A percentile compares a stretch with the other conserved stretches of the same genome.
Evolutionary conservation across 495 filamentous ascomycete species (phyloP).

Genomic region (Neurospora sp.): DNA sequence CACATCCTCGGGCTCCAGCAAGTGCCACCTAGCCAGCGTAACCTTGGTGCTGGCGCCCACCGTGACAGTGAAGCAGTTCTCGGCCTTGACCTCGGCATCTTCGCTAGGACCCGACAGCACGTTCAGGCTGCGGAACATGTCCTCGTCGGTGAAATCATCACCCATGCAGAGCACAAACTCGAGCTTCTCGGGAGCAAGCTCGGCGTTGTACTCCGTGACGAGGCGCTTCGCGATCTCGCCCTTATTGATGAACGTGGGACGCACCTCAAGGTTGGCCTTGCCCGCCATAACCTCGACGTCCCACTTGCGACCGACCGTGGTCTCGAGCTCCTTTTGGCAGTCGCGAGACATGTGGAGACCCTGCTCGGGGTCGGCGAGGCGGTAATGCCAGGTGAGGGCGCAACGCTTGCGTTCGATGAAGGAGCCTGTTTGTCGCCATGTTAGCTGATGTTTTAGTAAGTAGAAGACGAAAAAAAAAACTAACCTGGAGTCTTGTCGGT

Average conservation of each 20-base stretch:
- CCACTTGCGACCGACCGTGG: slow-evolving; percentile 62
- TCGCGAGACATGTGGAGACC: slow-evolving; percentile 64
- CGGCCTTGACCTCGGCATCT: slow-evolving; percentile 33
- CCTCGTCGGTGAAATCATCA: slow-evolving; percentile 96
- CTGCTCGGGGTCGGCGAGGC: slow-evolving; percentile 74
- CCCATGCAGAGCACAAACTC: slow-evolving; percentile 84
- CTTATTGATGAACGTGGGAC: slow-evolving; percentile 93
- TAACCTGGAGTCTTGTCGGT: slow-evolving; percentile 71
- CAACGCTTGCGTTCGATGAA: slow-evolving; percentile 89
- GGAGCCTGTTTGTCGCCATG: slow-evolving; percentile 42
- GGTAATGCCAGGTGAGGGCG: slow-evolving; percentile 95
- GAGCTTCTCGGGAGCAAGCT: slow-evolving; percentile 35
- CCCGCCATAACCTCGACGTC: slow-evolving; percentile 92
- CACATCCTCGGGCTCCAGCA: slow-evolving; percentile 79
- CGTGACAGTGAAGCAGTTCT: slow-evolving; percentile 75
- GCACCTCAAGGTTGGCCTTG: slow-evolving; percentile 93
- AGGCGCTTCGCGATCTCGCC: slow-evolving; percentile 80
- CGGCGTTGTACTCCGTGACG: slow-evolving; percentile 51
- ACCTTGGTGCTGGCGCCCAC: slow-evolving; percentile 80
- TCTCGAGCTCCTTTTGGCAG: slow-evolving; percentile 66
- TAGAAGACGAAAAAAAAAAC: slow-evolving; percentile 2
- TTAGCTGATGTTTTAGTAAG: slow-evolving; percentile 12
- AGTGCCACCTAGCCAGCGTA: slow-evolving; percentile 77
- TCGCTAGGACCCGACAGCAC: slow-evolving; percentile 31
- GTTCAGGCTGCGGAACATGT: slow-evolving; percentile 63